Conservation (phyloP, 371 early-diverging fungal species). For the Funneliformis caledonium region DNA sequence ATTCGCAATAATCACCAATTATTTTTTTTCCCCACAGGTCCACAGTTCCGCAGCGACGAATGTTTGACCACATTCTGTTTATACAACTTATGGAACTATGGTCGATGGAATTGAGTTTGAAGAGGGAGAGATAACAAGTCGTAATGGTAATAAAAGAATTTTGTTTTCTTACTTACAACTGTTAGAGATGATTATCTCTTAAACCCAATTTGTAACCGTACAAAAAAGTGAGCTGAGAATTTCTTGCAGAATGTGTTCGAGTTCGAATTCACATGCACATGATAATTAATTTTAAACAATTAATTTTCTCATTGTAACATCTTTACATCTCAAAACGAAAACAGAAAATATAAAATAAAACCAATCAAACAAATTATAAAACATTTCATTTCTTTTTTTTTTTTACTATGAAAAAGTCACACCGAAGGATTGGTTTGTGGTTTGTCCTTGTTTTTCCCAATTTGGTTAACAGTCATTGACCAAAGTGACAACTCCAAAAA, state of each 20-base stretch:
- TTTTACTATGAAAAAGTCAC: no score
- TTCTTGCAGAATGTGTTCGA: background rate
- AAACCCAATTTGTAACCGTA: background rate
- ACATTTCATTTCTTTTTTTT: no score
- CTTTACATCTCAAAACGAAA: no score
- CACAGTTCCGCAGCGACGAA: background rate
- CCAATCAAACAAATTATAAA: no score
- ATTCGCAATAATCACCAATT: background rate
- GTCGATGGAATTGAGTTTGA: no score
- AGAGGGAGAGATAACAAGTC: no score
- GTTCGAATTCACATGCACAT: background rate
- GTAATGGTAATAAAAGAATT: no score
- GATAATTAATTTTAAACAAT: background rate
- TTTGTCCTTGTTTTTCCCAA: background rate
- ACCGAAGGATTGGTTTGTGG: background rate
- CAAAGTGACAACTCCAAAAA: background rate
- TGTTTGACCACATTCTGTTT: background rate
- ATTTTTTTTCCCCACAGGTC: background rate
- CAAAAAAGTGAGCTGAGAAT: background rate
- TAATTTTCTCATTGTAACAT: no score
- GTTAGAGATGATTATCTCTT: background rate
- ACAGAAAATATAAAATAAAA: no score
- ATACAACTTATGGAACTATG: no score
- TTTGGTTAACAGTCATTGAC: background rate
- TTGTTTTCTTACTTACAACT: background rate